Percentiles rank a stretch among this genome's conserved stretches.
phyloP scores from a whole-genome alignment of 805 yeast genomes.

The Candida ovalis region DNA sequence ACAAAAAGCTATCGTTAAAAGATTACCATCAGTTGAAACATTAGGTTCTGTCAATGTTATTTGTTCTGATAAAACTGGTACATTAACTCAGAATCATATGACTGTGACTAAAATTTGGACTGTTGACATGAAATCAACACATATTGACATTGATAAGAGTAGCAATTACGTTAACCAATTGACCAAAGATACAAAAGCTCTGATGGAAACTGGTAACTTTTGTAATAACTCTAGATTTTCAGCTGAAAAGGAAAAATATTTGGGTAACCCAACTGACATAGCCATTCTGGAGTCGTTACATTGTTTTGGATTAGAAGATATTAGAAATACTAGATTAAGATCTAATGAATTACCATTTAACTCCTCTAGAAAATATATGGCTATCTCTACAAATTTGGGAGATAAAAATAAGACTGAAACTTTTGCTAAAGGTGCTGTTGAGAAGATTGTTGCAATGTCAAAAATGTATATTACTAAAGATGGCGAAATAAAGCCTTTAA shows the following conservation, averaged over 20 bases:
- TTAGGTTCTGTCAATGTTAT: slow-evolving; percentile 92
- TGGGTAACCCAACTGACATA: slow-evolving; percentile 94
- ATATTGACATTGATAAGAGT: slow-evolving; percentile 41
- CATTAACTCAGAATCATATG: slow-evolving; percentile 88
- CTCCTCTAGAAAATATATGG: slow-evolving; percentile 85
- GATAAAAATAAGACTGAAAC: slow-evolving; percentile 53
- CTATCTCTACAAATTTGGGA: slow-evolving; percentile 64
- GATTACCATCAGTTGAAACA: slow-evolving; percentile 93
- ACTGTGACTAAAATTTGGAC: slow-evolving; percentile 84
- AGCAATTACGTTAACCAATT: slow-evolving; percentile 40
- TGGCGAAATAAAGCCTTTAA: slow-evolving; percentile 59
- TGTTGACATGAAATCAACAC: slow-evolving; percentile 47
- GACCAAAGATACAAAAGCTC: slow-evolving; percentile 50
- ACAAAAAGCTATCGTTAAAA: slow-evolving; percentile 87
- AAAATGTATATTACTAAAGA: slow-evolving; percentile 53
- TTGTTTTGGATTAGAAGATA: slow-evolving; percentile 69
- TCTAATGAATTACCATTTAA: slow-evolving; percentile 78
- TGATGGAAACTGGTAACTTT: slow-evolving; percentile 63
- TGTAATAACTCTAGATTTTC: slow-evolving; percentile 76
- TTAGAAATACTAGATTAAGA: slow-evolving; percentile 57
- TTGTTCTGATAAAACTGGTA: slow-evolving; percentile 89
- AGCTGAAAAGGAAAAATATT: slow-evolving; percentile 60
- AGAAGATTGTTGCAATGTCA: slow-evolving; percentile 61
- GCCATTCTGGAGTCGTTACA: slow-evolving; percentile 77
- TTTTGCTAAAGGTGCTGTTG: slow-evolving; percentile 88